phyloP scores from a whole-genome alignment of 2,329 filamentous ascomycete genomes.

The Pseudogymnoascus sp. region DNA sequence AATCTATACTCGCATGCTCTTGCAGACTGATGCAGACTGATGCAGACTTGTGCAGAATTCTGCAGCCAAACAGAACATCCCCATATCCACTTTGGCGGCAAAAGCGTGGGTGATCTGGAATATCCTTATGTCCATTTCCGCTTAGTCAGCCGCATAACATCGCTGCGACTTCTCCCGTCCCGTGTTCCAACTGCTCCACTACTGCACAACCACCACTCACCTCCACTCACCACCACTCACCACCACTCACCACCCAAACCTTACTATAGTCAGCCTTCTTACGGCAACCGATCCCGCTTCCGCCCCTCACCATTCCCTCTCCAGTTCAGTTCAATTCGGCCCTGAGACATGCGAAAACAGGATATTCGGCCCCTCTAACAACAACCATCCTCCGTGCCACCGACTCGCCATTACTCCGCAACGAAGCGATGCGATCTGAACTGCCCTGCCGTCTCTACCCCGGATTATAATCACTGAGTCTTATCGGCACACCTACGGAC shows the following conservation, averaged over 20 bases:
- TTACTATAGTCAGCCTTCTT: not conserved
- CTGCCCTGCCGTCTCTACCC: not conserved
- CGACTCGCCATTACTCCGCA: not conserved
- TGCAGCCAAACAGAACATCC: not conserved
- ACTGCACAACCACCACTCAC: not conserved
- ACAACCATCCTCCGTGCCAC: not conserved
- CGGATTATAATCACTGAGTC: not conserved
- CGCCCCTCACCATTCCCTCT: not conserved
- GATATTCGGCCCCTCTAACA: not conserved
- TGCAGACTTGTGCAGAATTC: not conserved
- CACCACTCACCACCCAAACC: not conserved
- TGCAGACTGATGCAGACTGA: not conserved
- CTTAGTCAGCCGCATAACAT: not conserved
- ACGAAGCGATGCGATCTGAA: not conserved
- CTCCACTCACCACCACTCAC: not conserved
- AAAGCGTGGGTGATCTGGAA: not conserved
- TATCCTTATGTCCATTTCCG: not conserved
- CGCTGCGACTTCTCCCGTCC: slow-evolving; percentile 4
- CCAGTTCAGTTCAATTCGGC: not conserved
- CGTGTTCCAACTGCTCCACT: not conserved
- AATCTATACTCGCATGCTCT: not conserved
- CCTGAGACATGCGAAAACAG: not conserved
- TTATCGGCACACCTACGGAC: not conserved
- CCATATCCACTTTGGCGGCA: not conserved
- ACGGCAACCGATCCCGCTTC: not conserved